These are phyloP conservation scores for Talaromyces sp. DNA, from an alignment of 2,329 filamentous ascomycete genomes.

Conservation along the genomic window DNA sequence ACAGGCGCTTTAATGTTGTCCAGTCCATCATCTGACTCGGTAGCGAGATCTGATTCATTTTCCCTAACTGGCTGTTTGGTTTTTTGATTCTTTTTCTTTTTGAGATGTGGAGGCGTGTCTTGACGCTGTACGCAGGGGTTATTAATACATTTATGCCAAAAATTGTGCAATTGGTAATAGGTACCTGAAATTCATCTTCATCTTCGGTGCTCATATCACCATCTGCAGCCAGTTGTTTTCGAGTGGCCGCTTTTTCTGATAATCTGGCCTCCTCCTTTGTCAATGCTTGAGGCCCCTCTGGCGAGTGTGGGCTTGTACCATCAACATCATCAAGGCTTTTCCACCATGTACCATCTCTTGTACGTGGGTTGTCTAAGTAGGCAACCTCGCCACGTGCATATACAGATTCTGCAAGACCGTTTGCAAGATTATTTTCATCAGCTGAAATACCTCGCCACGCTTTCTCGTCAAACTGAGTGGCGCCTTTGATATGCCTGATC, in stretches of 20 bases:
- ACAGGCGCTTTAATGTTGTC: not conserved
- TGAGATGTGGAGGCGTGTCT: slow-evolving; percentile 34
- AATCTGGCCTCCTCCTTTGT: not conserved
- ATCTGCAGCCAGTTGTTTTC: not conserved
- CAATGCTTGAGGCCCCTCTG: not conserved
- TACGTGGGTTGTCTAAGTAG: slow-evolving; percentile 19
- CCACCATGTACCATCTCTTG: slow-evolving; percentile 36
- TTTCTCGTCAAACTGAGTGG: slow-evolving; percentile 52
- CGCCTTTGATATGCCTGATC: slow-evolving; percentile 54
- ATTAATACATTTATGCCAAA: not conserved
- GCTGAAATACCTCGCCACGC: slow-evolving; percentile 41
- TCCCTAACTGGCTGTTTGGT: not conserved
- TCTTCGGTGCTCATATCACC: slow-evolving; percentile 27
- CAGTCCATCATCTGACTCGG: slow-evolving; percentile 7
- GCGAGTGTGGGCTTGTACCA: not conserved
- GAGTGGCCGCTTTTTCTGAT: not conserved
- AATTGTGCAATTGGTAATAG: not conserved
- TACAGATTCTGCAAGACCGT: slow-evolving; percentile 19
- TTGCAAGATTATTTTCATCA: slow-evolving; percentile 23
- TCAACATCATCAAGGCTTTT: slow-evolving; percentile 21
- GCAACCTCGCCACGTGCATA: not conserved
- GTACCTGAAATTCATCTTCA: slow-evolving; percentile 40
- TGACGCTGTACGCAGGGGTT: slow-evolving; percentile 29
- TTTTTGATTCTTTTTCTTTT: slow-evolving; percentile 15
- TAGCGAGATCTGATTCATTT: not conserved